Evolutionary conservation across 768 basidiomycete species (phyloP).

Genomic region (Clitopilus passeckerianus): DNA sequence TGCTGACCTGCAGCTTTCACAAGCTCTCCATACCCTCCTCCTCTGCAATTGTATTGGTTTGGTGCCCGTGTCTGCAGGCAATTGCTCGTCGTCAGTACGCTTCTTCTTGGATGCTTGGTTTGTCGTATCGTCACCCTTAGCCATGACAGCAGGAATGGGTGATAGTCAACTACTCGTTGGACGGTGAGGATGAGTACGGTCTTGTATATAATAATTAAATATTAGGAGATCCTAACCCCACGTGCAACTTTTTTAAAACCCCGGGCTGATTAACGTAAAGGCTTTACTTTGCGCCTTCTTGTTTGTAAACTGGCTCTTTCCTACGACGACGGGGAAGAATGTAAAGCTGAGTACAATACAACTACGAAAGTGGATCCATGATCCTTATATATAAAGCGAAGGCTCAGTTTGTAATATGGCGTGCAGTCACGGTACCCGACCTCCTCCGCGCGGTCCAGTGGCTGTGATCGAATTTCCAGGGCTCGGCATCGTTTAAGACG

Average conservation of each 20-base stretch:
- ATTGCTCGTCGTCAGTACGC: conserved; percentile 56
- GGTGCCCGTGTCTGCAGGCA: conserved; percentile 48
- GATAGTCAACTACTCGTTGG: conserved; percentile 8
- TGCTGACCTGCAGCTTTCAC: conserved; percentile 80
- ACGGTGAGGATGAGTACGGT: neutral
- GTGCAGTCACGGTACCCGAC: conserved; percentile 5
- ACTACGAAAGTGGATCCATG: neutral
- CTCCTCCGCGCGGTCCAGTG: conserved; percentile 9
- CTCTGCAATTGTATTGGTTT: conserved; percentile 79
- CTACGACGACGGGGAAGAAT: neutral
- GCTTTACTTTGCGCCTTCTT: neutral
- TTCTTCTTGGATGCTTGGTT: conserved; percentile 73
- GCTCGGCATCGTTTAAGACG: conserved; percentile 3
- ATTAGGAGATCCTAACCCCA: neutral
- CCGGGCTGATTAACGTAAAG: neutral
- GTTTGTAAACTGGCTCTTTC: neutral
- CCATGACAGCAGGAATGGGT: conserved; percentile 24
- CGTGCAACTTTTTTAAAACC: neutral
- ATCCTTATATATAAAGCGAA: neutral
- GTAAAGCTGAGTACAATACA: neutral
- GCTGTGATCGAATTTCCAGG: conserved; percentile 2
- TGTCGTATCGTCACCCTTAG: conserved; percentile 45
- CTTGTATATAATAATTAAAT: neutral
- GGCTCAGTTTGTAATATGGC: neutral
- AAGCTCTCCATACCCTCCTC: conserved; percentile 81